phyloP scores from a whole-genome alignment of 257 asterid genomes.

The Echites panduratus region DNA sequence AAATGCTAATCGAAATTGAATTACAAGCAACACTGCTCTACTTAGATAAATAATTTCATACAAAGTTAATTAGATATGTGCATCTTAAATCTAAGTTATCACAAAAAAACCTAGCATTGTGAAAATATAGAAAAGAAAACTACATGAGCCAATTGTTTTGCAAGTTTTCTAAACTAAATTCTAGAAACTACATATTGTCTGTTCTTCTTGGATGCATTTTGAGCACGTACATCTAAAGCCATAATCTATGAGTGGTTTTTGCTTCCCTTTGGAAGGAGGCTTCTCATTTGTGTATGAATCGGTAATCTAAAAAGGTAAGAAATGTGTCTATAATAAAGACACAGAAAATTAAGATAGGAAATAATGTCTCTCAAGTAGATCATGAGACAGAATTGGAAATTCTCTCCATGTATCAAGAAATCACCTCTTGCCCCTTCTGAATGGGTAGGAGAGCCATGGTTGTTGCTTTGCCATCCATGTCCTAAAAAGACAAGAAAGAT shows the following conservation, averaged over 20 bases:
- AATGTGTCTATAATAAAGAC: not conserved
- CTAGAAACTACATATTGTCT: constrained; percentile 7
- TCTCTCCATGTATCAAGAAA: not conserved
- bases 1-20: no score
- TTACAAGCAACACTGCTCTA: constrained; percentile 81
- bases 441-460: constrained; percentile 58
- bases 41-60: constrained; percentile 47
- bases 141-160: no score
- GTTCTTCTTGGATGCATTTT: constrained; percentile 56
- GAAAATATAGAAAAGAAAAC: constrained; percentile 1
- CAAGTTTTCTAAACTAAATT: no score
- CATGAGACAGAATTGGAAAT: not conserved
- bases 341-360: not conserved
- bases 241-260: constrained; percentile 64
- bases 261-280: constrained; percentile 68
- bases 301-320: constrained; percentile 46
- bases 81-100: constrained; percentile 3
- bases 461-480: constrained; percentile 78
- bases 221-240: constrained; percentile 75
- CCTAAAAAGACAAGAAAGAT: constrained; percentile 34
- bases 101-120: constrained; percentile 8
- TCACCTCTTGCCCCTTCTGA: constrained; percentile 75
- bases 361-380: not conserved
- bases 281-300: constrained; percentile 91
- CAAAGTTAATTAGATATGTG: constrained; percentile 31